Evolutionary conservation across 1,284 basidiomycete species (phyloP), one percentile per base, ranked within the genome.

Genomic region (Irpex rosettiformis): DNA sequence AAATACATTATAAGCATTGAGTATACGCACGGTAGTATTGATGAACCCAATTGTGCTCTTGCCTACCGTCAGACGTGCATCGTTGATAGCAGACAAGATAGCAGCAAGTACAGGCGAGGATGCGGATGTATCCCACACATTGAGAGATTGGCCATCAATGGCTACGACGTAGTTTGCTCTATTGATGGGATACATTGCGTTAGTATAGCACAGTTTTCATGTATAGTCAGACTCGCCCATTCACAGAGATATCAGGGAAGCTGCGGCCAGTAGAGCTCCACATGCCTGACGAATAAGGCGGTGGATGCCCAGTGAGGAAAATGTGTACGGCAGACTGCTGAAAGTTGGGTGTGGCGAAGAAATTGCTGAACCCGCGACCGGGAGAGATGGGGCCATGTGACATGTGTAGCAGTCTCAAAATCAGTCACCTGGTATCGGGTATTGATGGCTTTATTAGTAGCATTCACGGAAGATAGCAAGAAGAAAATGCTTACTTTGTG

Each of bases 1-100:
- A 10, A 24, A 16, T 10, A 18, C 10, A 47, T 45, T 57, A 66
- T 24, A 71, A 65, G 33, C 16, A 8, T 37, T 37, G 33, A 37
- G 33, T 16, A 8, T 11, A 62, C 86, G 86, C 24, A 86, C 42
- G 59, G 81, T 74, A 3, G 83, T 84, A 66, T 88, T 87, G 54
- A 87, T 70, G 71, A 86, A 87, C 0, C 84, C 85, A 11, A 86
- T 72, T 16, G 80, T 57, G 4, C 73, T 60, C 61, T 75, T 75
- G 0, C 78, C 76, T 5, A 70, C 70, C 2, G 66, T 66, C 16
- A 82, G 63, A 13, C 79, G 75, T 4, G 75, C 78, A 63, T 89
- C 86, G 63, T 89, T 89, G 57, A 89, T 70, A 61, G 88, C 75
- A 2, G 83, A 73, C 3, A 89, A 66, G 54, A 89, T 70, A 11